A percentile compares a stretch with the other conserved stretches of the same genome.
phyloP scores from a whole-genome alignment of 495 filamentous ascomycete species.

The Trichoderma virens region DNA sequence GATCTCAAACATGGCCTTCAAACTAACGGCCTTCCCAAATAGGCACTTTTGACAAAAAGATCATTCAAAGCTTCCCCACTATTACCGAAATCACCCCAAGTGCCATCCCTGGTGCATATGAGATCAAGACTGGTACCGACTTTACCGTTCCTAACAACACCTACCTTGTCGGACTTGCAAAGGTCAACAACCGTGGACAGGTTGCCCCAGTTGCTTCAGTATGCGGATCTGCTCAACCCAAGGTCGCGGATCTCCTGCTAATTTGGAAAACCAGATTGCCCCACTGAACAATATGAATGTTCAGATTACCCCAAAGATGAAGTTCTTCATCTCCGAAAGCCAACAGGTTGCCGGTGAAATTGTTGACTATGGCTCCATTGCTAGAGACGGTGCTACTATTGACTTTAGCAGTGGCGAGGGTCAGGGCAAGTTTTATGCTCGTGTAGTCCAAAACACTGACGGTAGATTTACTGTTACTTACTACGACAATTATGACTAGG shows the following conservation, averaged over 20 bases:
- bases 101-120: neutral
- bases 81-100: neutral
- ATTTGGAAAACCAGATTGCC: neutral
- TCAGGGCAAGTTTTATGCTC: neutral
- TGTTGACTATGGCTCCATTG: neutral
- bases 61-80: neutral
- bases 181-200: neutral
- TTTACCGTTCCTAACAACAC: neutral
- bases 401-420: neutral
- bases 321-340: neutral
- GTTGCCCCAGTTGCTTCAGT: slow-evolving; percentile 1
- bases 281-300: neutral
- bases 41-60: neutral
- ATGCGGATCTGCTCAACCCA: neutral
- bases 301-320: neutral
- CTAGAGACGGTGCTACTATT: neutral
- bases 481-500: neutral
- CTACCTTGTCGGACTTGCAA: neutral
- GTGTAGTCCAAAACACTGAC: neutral
- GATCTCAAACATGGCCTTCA: neutral
- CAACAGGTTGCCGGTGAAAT: neutral
- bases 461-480: neutral
- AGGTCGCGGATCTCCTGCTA: neutral
- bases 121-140: neutral
- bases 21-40: neutral